Conservation (phyloP, 2,329 filamentous ascomycete genomes). For the Penicillium sp. region DNA sequence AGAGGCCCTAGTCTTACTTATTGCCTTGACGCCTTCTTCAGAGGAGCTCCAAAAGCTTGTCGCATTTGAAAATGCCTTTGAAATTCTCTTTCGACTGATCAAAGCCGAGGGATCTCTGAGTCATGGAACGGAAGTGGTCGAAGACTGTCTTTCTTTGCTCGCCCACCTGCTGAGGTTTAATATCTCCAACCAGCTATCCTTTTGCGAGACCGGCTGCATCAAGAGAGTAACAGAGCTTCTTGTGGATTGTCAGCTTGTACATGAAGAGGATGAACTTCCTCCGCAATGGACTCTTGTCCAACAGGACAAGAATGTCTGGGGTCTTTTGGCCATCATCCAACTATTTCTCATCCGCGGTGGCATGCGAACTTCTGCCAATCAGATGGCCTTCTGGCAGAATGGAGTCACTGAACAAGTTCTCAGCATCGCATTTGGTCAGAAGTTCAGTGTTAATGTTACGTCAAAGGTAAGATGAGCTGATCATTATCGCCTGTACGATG, state of each 20-base stretch:
- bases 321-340: slow-evolving; percentile 75
- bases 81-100: slow-evolving; percentile 76
- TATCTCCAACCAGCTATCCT: slow-evolving; percentile 85
- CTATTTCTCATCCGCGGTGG: slow-evolving; percentile 81
- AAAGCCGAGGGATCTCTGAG: slow-evolving; percentile 71
- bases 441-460: slow-evolving; percentile 69
- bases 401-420: slow-evolving; percentile 73
- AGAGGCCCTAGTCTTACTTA: slow-evolving; percentile 80
- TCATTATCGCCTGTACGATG: no score
- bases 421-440: slow-evolving; percentile 71
- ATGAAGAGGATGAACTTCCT: slow-evolving; percentile 50
- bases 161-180: slow-evolving; percentile 86
- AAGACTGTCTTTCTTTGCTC: slow-evolving; percentile 86
- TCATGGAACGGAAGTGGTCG: slow-evolving; percentile 78
- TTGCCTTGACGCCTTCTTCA: slow-evolving; percentile 78
- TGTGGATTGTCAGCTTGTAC: slow-evolving; percentile 49
- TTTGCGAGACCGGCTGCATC: slow-evolving; percentile 83
- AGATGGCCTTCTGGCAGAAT: slow-evolving; percentile 76
- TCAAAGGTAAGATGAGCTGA: slow-evolving; percentile 50
- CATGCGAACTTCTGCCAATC: slow-evolving; percentile 72
- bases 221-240: slow-evolving; percentile 65
- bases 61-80: slow-evolving; percentile 90
- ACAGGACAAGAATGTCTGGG: slow-evolving; percentile 85
- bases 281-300: slow-evolving; percentile 71
- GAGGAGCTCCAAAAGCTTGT: slow-evolving; percentile 90